Evolutionary conservation across 345 rosid genomes (phyloP), one percentile per base, ranked within the genome.

Genomic region (Stellera chamaejasme): DNA sequence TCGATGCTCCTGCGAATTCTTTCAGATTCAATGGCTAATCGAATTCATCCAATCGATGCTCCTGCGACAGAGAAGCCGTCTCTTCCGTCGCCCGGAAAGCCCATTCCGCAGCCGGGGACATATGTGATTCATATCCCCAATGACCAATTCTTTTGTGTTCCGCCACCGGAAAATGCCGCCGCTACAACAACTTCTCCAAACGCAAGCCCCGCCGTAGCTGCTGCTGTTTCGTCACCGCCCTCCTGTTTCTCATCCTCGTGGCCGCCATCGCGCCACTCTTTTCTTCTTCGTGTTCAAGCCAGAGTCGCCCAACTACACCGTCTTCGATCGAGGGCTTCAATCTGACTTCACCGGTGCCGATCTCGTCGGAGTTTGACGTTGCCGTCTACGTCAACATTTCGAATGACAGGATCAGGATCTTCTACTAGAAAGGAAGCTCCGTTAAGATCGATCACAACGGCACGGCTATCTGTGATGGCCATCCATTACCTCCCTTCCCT

Each of bases 71-170:
- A 54, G 4, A 65, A 69, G 45, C 60, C 58, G 3, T 10, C 48
- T 15, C 61, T 61, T 8, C 50, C 66, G 7, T 43, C 55, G 12
- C 28, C 66, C 11, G 75, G 56, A 19, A 79, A 81, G 27, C 73
- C 84, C 4, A 51, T 54, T 3, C 76, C 82, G 13, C 82, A 83
- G 8, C 76, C 85, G 2, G 77, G 76, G 6, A 89, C 96, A 2
- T 87, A 89, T 85, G 91, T 93, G 36, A 70, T 86, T 68, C 88
- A 80, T 45, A 68, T 93, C 63, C 99, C 96, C 3, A 93, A 93
- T 54, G 91, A 89, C 65, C 93, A 82, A 62, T 56, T 93, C 80
- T 83, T 84, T 75, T 82, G 90, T n/a, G 72, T 93, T 6, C 97
- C 99, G 0, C 97, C 99, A 0, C 94, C 89, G 27, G 93, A 77